phyloP scores from a whole-genome alignment of 163 green algal species.

The Chlamydomonas reinhardtii region DNA sequence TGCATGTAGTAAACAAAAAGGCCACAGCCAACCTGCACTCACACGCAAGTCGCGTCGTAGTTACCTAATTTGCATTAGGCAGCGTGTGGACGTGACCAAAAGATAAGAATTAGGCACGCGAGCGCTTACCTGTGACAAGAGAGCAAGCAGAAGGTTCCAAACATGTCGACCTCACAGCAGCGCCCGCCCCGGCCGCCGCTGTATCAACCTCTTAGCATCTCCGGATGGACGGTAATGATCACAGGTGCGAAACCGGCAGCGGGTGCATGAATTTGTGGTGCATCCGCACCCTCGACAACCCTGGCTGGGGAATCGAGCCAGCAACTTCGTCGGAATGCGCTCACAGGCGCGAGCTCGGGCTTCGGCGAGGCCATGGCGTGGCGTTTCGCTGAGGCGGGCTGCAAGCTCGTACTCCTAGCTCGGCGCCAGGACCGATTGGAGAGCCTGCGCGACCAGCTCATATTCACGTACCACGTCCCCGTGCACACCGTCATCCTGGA shows the following conservation, averaged over 20 bases:
- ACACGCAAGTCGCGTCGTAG: too few relatives aligned
- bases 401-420: conserved; percentile 75
- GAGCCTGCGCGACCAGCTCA: conserved; percentile 58
- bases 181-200: conserved; percentile 27
- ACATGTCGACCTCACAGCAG: too few relatives aligned
- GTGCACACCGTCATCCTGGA: conserved; percentile 64
- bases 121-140: too few relatives aligned
- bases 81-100: too few relatives aligned
- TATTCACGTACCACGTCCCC: conserved; percentile 46
- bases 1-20: too few relatives aligned
- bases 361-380: conserved; percentile 79
- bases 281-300: background rate
- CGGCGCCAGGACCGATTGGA: conserved; percentile 72
- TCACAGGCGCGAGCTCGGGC: conserved; percentile 73
- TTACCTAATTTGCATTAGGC: too few relatives aligned
- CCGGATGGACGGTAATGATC: conserved; percentile 37
- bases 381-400: conserved; percentile 77
- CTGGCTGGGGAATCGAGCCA: background rate
- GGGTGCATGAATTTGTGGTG: too few relatives aligned
- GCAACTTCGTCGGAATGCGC: background rate
- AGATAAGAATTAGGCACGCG: too few relatives aligned
- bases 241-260: conserved; percentile 52
- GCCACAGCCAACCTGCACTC: too few relatives aligned
- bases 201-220: conserved; percentile 34
- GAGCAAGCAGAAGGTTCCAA: too few relatives aligned